These are phyloP conservation scores for Phytophthora pisi DNA, from an alignment of 352 stramenopile species.

Conservation along the genomic window DNA sequence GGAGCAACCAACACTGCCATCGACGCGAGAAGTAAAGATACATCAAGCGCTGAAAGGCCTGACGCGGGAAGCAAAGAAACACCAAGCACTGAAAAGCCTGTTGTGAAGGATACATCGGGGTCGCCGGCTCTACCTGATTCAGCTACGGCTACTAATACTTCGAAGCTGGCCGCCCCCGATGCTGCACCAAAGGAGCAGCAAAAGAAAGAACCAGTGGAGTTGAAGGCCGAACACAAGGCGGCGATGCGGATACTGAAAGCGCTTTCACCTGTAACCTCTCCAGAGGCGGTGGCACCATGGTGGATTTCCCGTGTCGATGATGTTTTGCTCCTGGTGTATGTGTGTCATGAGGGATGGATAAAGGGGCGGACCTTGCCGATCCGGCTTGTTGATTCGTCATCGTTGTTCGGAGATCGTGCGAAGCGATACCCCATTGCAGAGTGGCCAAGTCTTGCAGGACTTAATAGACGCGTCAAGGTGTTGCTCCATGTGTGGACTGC, in stretches of 20 bases:
- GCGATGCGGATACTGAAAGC: slow-evolving; percentile 52
- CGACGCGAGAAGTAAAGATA: not conserved
- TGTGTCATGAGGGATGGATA: slow-evolving; percentile 79
- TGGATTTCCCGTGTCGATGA: slow-evolving; percentile 84
- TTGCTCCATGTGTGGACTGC: slow-evolving; percentile 59
- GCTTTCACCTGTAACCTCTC: slow-evolving; percentile 42
- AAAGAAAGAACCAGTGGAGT: slow-evolving; percentile 4
- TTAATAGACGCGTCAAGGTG: slow-evolving; percentile 63
- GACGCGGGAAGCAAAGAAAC: not conserved
- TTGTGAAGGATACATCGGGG: not conserved
- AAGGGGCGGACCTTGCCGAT: slow-evolving; percentile 47
- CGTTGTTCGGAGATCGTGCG: slow-evolving; percentile 66
- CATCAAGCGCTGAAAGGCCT: not conserved
- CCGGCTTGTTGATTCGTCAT: slow-evolving; percentile 44
- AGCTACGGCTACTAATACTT: not conserved
- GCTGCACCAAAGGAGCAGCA: not conserved
- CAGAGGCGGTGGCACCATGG: slow-evolving; percentile 59
- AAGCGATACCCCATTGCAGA: slow-evolving; percentile 13
- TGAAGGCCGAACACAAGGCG: slow-evolving; percentile 33
- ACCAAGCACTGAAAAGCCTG: no score
- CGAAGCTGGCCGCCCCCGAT: not conserved
- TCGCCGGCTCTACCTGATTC: not conserved
- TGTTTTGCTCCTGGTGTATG: slow-evolving; percentile 66
- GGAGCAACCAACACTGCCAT: not conserved
- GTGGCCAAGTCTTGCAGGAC: slow-evolving; percentile 56